Conservation (phyloP, 768 basidiomycete genomes). For the Amanita molliuscula region DNA sequence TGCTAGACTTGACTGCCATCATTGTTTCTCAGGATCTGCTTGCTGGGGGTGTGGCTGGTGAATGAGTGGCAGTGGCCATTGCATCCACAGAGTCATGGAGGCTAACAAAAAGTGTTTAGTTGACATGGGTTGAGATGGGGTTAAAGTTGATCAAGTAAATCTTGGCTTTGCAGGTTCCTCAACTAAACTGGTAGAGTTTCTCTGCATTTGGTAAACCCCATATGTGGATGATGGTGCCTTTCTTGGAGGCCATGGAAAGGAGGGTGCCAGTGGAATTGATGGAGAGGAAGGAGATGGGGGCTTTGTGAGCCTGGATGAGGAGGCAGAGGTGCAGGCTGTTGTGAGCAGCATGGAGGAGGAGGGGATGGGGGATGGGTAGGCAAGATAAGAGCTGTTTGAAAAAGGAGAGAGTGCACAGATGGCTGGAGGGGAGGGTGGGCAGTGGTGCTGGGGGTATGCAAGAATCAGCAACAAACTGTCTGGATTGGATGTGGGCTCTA, state of each 20-base stretch:
- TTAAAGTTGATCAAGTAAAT: too few species aligned
- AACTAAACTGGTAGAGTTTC: conserved; percentile 95
- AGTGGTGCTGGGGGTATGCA: background rate
- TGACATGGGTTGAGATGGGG: too few species aligned
- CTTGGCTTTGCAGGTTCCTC: too few species aligned
- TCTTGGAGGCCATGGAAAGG: conserved; percentile 87
- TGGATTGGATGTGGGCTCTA: conserved; percentile 93
- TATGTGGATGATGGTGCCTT: conserved; percentile 95
- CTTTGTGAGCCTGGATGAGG: conserved; percentile 86
- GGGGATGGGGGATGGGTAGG: conserved; percentile 91
- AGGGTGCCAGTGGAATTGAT: conserved; percentile 83
- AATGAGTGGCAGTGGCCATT: too few species aligned
- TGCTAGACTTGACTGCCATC: too few species aligned
- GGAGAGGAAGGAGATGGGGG: conserved; percentile 79
- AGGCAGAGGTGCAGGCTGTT: conserved; percentile 20
- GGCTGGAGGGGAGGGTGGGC: conserved; percentile 34
- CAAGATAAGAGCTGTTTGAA: conserved; percentile 87
- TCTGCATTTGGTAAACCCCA: conserved; percentile 93
- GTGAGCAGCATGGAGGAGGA: conserved; percentile 59
- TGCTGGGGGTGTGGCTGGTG: too few species aligned
- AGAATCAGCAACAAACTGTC: conserved; percentile 49
- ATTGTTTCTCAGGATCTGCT: too few species aligned
- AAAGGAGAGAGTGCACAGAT: conserved; percentile 93
- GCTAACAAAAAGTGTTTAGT: too few species aligned
- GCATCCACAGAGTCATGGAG: too few species aligned